A percentile compares a stretch with the other conserved stretches of the same genome.
Conservation (phyloP, 78 protist species). For the Andalucia godoyi region DNA sequence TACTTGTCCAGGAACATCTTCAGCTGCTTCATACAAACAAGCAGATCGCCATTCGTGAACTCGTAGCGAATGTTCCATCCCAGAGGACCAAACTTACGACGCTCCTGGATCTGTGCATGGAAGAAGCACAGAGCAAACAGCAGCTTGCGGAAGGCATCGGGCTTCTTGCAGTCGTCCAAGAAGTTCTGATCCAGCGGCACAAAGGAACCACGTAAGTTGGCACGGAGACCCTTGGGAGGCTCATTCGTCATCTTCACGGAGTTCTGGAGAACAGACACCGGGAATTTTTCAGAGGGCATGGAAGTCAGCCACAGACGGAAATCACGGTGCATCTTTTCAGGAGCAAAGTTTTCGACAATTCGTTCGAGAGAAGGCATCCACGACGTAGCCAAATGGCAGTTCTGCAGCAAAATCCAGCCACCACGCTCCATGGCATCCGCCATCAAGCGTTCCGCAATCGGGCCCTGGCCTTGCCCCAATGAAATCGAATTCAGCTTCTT, state of each 20-base stretch:
- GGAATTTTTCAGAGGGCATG: conserved; percentile 72
- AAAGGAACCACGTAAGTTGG: conserved; percentile 53
- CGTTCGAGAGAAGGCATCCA: conserved; percentile 65
- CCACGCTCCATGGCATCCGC: conserved; percentile 53
- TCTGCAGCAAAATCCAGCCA: conserved; percentile 77
- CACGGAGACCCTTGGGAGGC: conserved; percentile 68
- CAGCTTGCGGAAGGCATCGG: conserved; percentile 25
- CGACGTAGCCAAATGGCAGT: conserved; percentile 66
- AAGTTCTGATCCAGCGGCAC: conserved; percentile 11
- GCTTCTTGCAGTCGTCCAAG: conserved; percentile 15
- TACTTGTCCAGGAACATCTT: conserved; percentile 40
- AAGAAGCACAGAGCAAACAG: conserved; percentile 50
- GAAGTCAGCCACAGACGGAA: conserved; percentile 86
- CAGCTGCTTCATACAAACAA: conserved; percentile 25
- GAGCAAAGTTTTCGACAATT: conserved; percentile 29
- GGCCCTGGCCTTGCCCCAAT: conserved; percentile 90
- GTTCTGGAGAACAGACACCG: conserved; percentile 74
- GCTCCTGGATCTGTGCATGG: conserved; percentile 68
- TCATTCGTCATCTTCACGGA: conserved; percentile 73
- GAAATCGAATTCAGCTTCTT: conserved; percentile 51
- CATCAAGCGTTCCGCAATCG: conserved; percentile 59
- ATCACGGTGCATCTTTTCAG: conserved; percentile 38
- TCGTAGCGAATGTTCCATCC: conserved; percentile 80
- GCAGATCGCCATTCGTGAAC: conserved; percentile 49
- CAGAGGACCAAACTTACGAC: conserved; percentile 64